Conservation (phyloP, 805 yeast species). For the Wickerhamiella australiensis region DNA sequence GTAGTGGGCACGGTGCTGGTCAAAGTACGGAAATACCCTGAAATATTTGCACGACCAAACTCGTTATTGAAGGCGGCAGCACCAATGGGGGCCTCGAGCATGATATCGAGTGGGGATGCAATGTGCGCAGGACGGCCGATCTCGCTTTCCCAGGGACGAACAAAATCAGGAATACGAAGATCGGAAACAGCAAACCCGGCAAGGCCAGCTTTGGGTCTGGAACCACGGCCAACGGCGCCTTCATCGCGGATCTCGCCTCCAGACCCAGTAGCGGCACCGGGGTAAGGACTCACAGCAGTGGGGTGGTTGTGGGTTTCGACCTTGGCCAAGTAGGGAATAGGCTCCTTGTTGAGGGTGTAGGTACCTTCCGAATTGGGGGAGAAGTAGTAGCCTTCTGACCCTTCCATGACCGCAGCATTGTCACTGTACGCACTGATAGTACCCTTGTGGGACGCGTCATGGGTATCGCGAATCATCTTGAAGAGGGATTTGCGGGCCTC, state of each 20-base stretch:
- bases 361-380: slow-evolving; percentile 66
- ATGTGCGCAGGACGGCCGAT: slow-evolving; percentile 88
- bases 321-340: slow-evolving; percentile 78
- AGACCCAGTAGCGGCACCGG: slow-evolving; percentile 99
- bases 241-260: slow-evolving; percentile 99
- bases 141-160: slow-evolving; percentile 91
- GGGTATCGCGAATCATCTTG: slow-evolving; percentile 93
- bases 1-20: slow-evolving; percentile 66
- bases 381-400: slow-evolving; percentile 61
- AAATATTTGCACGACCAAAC: slow-evolving; percentile 95
- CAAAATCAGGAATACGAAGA: slow-evolving; percentile 67
- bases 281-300: slow-evolving; percentile 96
- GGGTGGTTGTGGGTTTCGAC: slow-evolving; percentile 99
- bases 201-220: slow-evolving; percentile 91
- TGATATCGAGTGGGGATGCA: slow-evolving; percentile 84
- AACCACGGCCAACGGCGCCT: slow-evolving; percentile 98
- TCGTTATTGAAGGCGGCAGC: slow-evolving; percentile 97
- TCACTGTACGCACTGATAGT: slow-evolving; percentile 93
- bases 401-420: slow-evolving; percentile 92
- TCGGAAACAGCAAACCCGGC: slow-evolving; percentile 90
- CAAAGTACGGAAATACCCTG: slow-evolving; percentile 92
- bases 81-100: slow-evolving; percentile 96
- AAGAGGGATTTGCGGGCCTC: slow-evolving; percentile 62
- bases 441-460: slow-evolving; percentile 59
- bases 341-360: slow-evolving; percentile 67